Conservation (phyloP, 495 filamentous ascomycete species). For the Corynascus novoguineensis region DNA sequence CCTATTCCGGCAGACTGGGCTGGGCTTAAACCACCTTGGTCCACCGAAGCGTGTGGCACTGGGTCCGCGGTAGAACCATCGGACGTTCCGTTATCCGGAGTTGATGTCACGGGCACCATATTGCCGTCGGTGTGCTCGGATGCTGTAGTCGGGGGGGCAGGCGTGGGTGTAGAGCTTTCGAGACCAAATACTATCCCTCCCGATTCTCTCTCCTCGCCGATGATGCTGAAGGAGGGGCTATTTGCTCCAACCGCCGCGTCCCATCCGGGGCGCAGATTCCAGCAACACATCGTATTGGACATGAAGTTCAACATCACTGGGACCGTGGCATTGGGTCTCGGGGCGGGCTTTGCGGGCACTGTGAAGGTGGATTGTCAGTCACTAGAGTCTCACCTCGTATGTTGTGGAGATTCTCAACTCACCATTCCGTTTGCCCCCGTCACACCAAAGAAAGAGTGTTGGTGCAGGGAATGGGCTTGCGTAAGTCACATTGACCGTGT, state of each 20-base stretch:
- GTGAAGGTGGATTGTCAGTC: not conserved
- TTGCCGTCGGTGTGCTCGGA: not conserved
- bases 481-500: slow-evolving; percentile 15
- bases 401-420: too few relatives aligned
- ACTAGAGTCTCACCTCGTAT: not conserved
- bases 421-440: not conserved
- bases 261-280: slow-evolving; percentile 6
- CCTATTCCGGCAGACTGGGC: not conserved
- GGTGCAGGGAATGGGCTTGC: slow-evolving; percentile 12
- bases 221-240: slow-evolving; percentile 2
- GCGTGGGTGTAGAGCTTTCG: not conserved
- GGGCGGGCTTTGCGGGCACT: not conserved
- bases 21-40: not conserved
- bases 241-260: slow-evolving; percentile 8
- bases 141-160: not conserved
- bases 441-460: slow-evolving; percentile 6
- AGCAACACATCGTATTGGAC: slow-evolving; percentile 5
- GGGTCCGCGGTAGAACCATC: not conserved
- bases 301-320: slow-evolving; percentile 9
- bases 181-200: slow-evolving; percentile 2
- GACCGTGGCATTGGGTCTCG: slow-evolving; percentile 4
- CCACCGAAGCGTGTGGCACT: not conserved
- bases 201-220: slow-evolving; percentile 5
- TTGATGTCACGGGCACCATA: not conserved
- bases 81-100: not conserved